phyloP scores from a whole-genome alignment of 352 stramenopile species.

The Pythium pectinolyticum region DNA sequence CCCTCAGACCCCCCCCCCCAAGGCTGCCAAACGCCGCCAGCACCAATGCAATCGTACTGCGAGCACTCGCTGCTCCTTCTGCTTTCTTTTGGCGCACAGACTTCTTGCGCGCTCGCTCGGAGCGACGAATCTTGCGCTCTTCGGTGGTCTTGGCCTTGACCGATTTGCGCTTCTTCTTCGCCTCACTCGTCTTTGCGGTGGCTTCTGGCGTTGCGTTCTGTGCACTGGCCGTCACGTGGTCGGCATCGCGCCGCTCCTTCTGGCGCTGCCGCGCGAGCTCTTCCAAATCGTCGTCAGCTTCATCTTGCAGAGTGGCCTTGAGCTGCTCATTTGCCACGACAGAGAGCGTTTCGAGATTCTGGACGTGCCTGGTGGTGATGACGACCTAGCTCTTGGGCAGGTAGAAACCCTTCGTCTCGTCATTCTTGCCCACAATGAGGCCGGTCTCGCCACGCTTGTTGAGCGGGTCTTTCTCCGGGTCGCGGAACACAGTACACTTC shows the following conservation, averaged over 20 bases:
- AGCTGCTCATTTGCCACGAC: constrained; percentile 5
- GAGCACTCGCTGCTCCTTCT: background rate
- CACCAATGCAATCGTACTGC: background rate
- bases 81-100: background rate
- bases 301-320: background rate
- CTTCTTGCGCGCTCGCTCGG: background rate
- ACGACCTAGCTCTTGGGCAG: constrained; percentile 1
- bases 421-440: constrained; percentile 11
- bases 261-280: background rate
- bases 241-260: background rate
- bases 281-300: background rate
- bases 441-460: background rate
- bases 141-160: background rate
- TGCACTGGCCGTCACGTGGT: background rate
- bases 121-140: background rate
- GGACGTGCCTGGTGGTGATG: constrained; percentile 9
- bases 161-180: background rate
- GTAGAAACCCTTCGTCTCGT: constrained; percentile 16
- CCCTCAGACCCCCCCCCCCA: background rate
- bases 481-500: constrained; percentile 5
- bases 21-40: background rate
- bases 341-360: constrained; percentile 18
- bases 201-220: background rate
- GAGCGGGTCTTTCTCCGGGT: constrained; percentile 12
- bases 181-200: background rate